Conservation (phyloP, 768 basidiomycete genomes). For the Tricholoma hemisulphureum region DNA sequence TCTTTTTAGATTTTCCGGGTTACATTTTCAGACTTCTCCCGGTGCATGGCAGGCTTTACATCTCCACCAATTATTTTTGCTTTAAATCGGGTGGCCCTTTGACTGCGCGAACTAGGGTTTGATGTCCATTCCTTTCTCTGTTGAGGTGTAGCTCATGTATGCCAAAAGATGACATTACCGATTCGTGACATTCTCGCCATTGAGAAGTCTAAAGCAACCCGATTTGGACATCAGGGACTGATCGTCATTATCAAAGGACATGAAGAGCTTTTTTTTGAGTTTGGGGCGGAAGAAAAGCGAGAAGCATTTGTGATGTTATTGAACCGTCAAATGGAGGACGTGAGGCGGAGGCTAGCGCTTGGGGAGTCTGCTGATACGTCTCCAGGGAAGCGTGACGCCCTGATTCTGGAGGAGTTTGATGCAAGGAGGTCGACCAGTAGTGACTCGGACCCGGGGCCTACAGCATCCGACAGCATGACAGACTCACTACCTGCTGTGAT, state of each 20-base stretch:
- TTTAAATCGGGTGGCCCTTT: conserved; percentile 88
- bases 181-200: conserved; percentile 82
- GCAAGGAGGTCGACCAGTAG: conserved; percentile 38
- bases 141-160: neutral
- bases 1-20: conserved; percentile 75
- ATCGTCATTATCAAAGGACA: conserved; percentile 91
- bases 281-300: conserved; percentile 76
- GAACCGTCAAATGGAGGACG: conserved; percentile 77
- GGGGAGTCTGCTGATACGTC: conserved; percentile 45
- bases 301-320: conserved; percentile 74
- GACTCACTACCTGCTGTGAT: conserved; percentile 85
- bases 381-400: conserved; percentile 63
- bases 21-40: conserved; percentile 91
- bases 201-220: conserved; percentile 83
- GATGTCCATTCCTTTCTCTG: conserved; percentile 25
- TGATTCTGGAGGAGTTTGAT: conserved; percentile 85
- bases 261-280: conserved; percentile 97
- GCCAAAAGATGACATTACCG: conserved; percentile 86
- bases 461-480: conserved; percentile 52
- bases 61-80: conserved; percentile 92
- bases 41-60: conserved; percentile 80
- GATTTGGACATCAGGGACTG: conserved; percentile 88
- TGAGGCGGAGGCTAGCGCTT: conserved; percentile 46
- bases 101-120: conserved; percentile 76
- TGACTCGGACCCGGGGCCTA: conserved; percentile 42